phyloP scores from a whole-genome alignment of 129 eudicot genomes.

The Helianthus tuberosus region DNA sequence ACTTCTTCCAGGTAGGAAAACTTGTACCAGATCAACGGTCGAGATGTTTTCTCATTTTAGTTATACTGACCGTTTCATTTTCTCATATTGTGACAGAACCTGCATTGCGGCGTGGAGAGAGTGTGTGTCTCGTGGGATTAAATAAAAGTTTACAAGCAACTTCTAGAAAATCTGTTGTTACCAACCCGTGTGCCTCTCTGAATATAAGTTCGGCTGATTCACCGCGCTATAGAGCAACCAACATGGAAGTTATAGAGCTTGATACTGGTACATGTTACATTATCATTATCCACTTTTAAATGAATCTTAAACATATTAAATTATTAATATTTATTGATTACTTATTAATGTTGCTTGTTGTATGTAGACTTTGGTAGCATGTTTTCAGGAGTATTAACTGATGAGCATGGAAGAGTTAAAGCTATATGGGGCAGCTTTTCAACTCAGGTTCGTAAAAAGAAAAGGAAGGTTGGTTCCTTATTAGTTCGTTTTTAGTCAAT shows the following conservation, averaged over 20 bases:
- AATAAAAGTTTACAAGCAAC: slow-evolving; percentile 91
- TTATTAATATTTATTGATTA: neutral
- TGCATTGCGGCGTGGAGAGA: slow-evolving; percentile 86
- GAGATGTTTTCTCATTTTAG: slow-evolving; percentile 10
- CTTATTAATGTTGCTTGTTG: slow-evolving; percentile 9
- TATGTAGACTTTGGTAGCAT: slow-evolving; percentile 87
- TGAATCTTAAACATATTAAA: slow-evolving; percentile 2
- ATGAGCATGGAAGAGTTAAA: slow-evolving; percentile 83
- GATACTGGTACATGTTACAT: neutral
- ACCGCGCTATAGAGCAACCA: slow-evolving; percentile 93
- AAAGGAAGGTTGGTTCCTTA: slow-evolving; percentile 21
- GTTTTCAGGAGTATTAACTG: slow-evolving; percentile 85
- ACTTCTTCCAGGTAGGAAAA: slow-evolving; percentile 77
- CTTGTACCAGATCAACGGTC: neutral
- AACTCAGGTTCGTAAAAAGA: slow-evolving; percentile 64
- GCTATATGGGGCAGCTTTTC: slow-evolving; percentile 97
- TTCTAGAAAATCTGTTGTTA: slow-evolving; percentile 89
- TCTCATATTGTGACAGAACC: slow-evolving; percentile 58
- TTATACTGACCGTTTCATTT: neutral
- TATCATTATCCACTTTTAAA: neutral
- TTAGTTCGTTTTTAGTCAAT: slow-evolving; percentile 13
- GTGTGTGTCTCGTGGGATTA: slow-evolving; percentile 90
- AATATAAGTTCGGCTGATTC: slow-evolving; percentile 80
- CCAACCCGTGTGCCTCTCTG: slow-evolving; percentile 84
- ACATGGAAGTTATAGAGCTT: slow-evolving; percentile 89